phyloP scores from a whole-genome alignment of 441 rosid genomes.

The Cnidoscolus chayamansa region DNA sequence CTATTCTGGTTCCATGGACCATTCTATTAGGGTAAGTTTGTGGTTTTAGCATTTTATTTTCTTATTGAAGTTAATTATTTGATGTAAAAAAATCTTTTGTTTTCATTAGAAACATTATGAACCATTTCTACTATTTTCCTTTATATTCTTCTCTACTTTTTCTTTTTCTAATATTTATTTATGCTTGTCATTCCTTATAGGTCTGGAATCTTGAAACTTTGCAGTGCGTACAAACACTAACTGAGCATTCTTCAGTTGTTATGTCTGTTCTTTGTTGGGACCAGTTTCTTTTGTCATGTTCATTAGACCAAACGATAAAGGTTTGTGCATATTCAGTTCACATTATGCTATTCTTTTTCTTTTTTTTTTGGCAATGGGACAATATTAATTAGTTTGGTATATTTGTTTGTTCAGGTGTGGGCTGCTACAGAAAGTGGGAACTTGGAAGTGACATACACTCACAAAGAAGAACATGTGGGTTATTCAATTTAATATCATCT shows the following conservation, averaged over 20 bases:
- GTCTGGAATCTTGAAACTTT: conserved; percentile 91
- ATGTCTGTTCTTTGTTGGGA: conserved; percentile 99
- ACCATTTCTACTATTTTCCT: background rate
- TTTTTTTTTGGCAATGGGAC: background rate
- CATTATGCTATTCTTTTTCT: background rate
- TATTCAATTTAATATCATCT: conserved; percentile 11
- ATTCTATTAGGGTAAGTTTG: conserved; percentile 63
- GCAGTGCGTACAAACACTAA: conserved; percentile 86
- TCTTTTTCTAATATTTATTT: conserved; percentile 7
- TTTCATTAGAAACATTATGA: background rate
- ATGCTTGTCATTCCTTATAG: conserved; percentile 33
- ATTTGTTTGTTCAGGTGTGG: conserved; percentile 66
- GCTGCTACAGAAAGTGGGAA: conserved; percentile 86
- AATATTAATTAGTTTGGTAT: background rate
- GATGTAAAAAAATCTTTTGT: conserved; percentile 16
- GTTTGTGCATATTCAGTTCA: conserved; percentile 31
- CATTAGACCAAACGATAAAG: conserved; percentile 91
- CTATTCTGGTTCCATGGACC: conserved; percentile 95
- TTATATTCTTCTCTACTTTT: background rate
- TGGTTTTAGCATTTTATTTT: background rate
- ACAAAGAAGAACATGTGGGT: conserved; percentile 83
- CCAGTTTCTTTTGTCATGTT: conserved; percentile 93
- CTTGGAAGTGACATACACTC: conserved; percentile 90
- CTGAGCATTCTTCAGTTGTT: conserved; percentile 77
- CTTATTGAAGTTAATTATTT: background rate